Conservation (phyloP, 2,329 filamentous ascomycete species). For the Beauveria brongniartii region DNA sequence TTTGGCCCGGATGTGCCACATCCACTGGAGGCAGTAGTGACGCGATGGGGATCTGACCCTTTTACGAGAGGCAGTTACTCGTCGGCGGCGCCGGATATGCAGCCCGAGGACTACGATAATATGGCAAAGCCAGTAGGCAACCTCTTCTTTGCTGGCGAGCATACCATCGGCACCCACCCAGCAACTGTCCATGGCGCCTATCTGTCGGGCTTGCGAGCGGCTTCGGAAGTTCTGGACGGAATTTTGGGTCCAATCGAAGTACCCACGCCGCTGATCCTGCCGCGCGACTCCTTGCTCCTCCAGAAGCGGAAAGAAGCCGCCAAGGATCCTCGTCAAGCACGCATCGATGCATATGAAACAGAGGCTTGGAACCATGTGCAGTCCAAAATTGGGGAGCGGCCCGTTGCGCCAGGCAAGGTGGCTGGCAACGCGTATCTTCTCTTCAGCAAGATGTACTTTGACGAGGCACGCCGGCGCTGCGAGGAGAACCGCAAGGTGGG, state of each 20-base stretch:
- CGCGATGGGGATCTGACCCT: slow-evolving; percentile 82
- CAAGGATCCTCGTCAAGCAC: slow-evolving; percentile 42
- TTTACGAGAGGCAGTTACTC: slow-evolving; percentile 96
- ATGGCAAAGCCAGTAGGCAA: slow-evolving; percentile 84
- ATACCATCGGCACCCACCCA: slow-evolving; percentile 90
- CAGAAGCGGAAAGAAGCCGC: slow-evolving; percentile 48
- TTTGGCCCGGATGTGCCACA: slow-evolving; percentile 65
- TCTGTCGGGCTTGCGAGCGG: slow-evolving; percentile 82
- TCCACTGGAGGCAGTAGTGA: slow-evolving; percentile 80
- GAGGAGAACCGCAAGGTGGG: slow-evolving; percentile 55
- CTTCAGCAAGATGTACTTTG: slow-evolving; percentile 72
- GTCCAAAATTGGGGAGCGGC: slow-evolving; percentile 62
- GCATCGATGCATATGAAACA: slow-evolving; percentile 48
- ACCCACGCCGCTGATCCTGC: slow-evolving; percentile 64
- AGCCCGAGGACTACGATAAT: slow-evolving; percentile 79
- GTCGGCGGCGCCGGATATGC: slow-evolving; percentile 76
- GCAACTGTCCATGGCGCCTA: slow-evolving; percentile 97
- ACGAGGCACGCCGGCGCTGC: slow-evolving; percentile 51
- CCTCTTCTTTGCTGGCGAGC: slow-evolving; percentile 90
- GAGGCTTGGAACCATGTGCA: slow-evolving; percentile 45
- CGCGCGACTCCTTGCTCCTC: slow-evolving; percentile 45
- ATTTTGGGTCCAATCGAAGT: slow-evolving; percentile 76
- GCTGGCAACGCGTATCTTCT: slow-evolving; percentile 81
- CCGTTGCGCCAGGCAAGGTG: slow-evolving; percentile 62
- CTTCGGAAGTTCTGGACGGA: slow-evolving; percentile 73